Evolutionary conservation across 192 early-diverging fungal species (phyloP).

Genomic region (Umbelopsis sp.): DNA sequence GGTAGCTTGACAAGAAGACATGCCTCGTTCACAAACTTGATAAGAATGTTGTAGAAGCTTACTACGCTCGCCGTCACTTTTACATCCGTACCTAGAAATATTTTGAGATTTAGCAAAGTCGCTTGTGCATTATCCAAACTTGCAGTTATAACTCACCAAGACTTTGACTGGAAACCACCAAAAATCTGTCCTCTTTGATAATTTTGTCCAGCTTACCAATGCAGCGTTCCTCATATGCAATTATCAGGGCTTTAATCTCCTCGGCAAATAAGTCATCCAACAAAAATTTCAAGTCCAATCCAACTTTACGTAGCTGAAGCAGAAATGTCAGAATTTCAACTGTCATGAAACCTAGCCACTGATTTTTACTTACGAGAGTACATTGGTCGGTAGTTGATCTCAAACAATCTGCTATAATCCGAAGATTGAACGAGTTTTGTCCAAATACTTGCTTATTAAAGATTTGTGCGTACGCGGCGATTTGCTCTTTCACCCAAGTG

Average conservation of each 20-base stretch:
- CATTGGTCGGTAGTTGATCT: conserved; percentile 77
- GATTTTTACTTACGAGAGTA: conserved; percentile 55
- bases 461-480: conserved; percentile 80
- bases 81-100: conserved; percentile 43
- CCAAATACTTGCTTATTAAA: conserved; percentile 93
- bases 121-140: background rate
- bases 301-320: conserved; percentile 77
- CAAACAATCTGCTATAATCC: conserved; percentile 84
- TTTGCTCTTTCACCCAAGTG: conserved; percentile 88
- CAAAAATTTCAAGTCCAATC: conserved; percentile 84
- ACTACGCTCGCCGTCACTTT: conserved; percentile 67
- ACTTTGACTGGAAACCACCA: conserved; percentile 55
- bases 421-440: conserved; percentile 69
- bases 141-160: conserved; percentile 39
- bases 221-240: conserved; percentile 66
- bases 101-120: background rate
- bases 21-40: conserved; percentile 75
- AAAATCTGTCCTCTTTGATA: conserved; percentile 71
- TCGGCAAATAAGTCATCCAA: conserved; percentile 79
- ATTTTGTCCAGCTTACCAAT: conserved; percentile 65
- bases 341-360: background rate
- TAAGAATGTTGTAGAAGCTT: conserved; percentile 67
- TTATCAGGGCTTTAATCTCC: conserved; percentile 72
- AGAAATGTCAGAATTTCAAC: background rate
- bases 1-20: conserved; percentile 68